Evolutionary conservation across 2,329 filamentous ascomycete genomes (phyloP).

Genomic region (Calonectria pseudoturangicola): DNA sequence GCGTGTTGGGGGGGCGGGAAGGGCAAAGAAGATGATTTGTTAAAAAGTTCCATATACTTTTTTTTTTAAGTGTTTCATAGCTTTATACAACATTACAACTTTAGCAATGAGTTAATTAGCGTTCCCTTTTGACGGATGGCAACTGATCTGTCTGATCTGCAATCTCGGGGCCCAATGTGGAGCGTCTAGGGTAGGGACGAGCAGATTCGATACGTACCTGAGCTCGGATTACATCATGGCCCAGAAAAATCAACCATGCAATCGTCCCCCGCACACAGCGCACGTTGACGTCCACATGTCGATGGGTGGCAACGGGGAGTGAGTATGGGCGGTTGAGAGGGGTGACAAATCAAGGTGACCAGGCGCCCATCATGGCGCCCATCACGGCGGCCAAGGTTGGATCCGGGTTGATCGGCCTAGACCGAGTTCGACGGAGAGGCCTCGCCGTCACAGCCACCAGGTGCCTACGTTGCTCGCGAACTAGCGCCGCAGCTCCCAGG

Average conservation of each 20-base stretch:
- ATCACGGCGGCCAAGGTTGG: constrained; percentile 3
- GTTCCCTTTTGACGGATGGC: background rate
- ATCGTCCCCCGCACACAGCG: constrained; percentile 26
- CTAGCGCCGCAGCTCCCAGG: background rate
- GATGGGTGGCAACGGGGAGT: constrained; percentile 13
- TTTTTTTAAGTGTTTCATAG: background rate
- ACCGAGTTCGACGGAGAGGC: constrained; percentile 15
- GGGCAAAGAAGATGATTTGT: background rate
- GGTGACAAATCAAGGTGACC: constrained; percentile 19
- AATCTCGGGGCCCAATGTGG: background rate
- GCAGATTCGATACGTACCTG: background rate
- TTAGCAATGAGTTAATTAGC: background rate
- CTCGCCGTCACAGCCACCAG: constrained; percentile 9
- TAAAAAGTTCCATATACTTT: background rate
- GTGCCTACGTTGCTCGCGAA: background rate
- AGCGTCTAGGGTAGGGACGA: constrained; percentile 3
- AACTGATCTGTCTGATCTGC: constrained; percentile 17
- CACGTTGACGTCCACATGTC: constrained; percentile 29
- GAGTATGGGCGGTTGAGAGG: background rate
- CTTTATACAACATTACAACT: constrained; percentile 6
- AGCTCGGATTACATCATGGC: background rate
- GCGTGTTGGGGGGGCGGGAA: no score
- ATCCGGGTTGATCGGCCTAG: constrained; percentile 20
- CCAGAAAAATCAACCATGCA: constrained; percentile 5
- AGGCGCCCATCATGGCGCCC: no score